phyloP scores from a whole-genome alignment of 257 asterid genomes.

The Capsicum baccatum region DNA sequence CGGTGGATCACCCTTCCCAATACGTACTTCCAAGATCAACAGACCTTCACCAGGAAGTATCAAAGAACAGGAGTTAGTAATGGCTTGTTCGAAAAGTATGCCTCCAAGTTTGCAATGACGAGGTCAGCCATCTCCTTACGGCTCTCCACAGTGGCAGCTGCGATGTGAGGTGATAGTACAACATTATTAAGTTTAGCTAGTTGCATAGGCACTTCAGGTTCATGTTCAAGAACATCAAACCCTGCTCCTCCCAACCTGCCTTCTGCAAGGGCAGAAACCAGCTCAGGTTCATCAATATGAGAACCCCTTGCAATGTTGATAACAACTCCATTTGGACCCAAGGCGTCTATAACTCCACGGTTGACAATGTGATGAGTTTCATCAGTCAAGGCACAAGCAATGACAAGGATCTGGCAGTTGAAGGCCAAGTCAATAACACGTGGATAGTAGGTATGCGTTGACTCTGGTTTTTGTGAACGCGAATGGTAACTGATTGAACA shows the following conservation, averaged over 20 bases:
- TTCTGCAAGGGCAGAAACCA: slow-evolving; percentile 63
- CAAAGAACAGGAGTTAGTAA: slow-evolving; percentile 55
- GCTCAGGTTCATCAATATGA: slow-evolving; percentile 63
- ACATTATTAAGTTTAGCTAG: slow-evolving; percentile 61
- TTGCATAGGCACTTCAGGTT: slow-evolving; percentile 59
- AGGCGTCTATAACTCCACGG: slow-evolving; percentile 57
- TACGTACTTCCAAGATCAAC: neutral
- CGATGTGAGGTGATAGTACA: slow-evolving; percentile 67
- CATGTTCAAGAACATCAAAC: slow-evolving; percentile 65
- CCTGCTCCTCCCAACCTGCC: slow-evolving; percentile 78
- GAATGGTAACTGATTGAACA: slow-evolving; percentile 66
- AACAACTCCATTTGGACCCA: slow-evolving; percentile 61
- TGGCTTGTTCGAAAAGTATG: slow-evolving; percentile 60
- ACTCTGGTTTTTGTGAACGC: slow-evolving; percentile 51
- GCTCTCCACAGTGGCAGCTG: slow-evolving; percentile 62
- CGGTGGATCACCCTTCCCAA: neutral
- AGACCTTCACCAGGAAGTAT: neutral
- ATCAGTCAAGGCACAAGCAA: slow-evolving; percentile 61
- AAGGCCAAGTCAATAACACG: slow-evolving; percentile 53
- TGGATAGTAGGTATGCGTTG: slow-evolving; percentile 53
- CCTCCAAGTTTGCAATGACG: slow-evolving; percentile 61
- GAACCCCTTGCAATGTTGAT: slow-evolving; percentile 71
- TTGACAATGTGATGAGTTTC: slow-evolving; percentile 67
- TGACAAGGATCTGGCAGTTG: slow-evolving; percentile 60
- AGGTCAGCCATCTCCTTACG: slow-evolving; percentile 72